Evolutionary conservation across 2,329 filamentous ascomycete genomes (phyloP).

Genomic region (Ophiostoma australiae): DNA sequence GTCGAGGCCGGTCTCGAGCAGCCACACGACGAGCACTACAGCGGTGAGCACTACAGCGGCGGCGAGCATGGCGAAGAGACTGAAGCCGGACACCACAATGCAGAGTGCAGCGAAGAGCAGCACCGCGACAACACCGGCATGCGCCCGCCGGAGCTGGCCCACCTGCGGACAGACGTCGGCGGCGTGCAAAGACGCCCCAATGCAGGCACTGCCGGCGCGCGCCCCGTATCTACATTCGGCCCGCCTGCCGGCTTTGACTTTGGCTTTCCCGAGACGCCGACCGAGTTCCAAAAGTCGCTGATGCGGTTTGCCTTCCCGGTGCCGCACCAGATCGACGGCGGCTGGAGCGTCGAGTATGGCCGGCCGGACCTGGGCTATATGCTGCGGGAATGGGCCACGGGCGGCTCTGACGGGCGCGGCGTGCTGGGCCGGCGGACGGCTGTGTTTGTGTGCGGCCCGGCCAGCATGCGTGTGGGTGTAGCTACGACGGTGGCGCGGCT

Average conservation of each 20-base stretch:
- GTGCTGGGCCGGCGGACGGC: slow-evolving; percentile 76
- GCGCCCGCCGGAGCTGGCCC: slow-evolving; percentile 52
- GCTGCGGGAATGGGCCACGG: slow-evolving; percentile 73
- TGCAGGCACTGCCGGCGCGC: slow-evolving; percentile 23
- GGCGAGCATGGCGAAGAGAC: slow-evolving; percentile 14
- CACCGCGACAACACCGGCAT: slow-evolving; percentile 24
- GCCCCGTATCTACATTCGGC: slow-evolving; percentile 54
- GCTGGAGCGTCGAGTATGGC: slow-evolving; percentile 90
- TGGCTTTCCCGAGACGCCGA: slow-evolving; percentile 78
- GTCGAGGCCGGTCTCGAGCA: slow-evolving; percentile 17
- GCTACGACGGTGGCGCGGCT: slow-evolving; percentile 77
- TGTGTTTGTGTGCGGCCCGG: slow-evolving; percentile 88
- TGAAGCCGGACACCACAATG: slow-evolving; percentile 10
- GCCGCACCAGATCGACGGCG: slow-evolving; percentile 63
- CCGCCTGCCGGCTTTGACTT: slow-evolving; percentile 65
- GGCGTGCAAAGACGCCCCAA: slow-evolving; percentile 26
- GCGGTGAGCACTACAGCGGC: background rate
- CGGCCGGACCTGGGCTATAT: slow-evolving; percentile 83
- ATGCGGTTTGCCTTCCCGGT: slow-evolving; percentile 85
- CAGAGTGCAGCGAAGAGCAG: slow-evolving; percentile 13
- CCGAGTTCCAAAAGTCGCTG: slow-evolving; percentile 80
- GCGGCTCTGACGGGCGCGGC: slow-evolving; percentile 59
- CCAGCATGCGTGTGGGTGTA: slow-evolving; percentile 80
- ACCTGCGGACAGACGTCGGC: slow-evolving; percentile 48
- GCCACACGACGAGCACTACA: background rate